phyloP scores from a whole-genome alignment of 768 basidiomycete species.

The Strobilomyces echinocephalus region DNA sequence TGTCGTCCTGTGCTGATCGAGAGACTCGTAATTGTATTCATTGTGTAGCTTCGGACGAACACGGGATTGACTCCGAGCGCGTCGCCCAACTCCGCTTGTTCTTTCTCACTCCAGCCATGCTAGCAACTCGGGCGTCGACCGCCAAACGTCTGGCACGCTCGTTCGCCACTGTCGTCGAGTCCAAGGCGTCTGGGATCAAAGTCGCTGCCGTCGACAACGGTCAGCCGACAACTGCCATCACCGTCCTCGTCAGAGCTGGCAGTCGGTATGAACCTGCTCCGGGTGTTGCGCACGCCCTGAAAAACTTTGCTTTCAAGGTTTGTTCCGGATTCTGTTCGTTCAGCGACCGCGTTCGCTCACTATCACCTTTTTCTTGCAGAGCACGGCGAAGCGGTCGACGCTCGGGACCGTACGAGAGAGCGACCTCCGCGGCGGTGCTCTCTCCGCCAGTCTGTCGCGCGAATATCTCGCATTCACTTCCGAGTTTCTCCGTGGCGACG shows the following conservation, averaged over 20 bases:
- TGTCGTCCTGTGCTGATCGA: too few species aligned
- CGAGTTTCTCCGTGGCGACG: conserved; percentile 92
- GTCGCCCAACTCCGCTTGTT: conserved; percentile 24
- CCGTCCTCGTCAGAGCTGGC: conserved; percentile 23
- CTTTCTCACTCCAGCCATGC: conserved; percentile 39
- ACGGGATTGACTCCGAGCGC: conserved; percentile 18
- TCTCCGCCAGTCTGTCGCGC: conserved; percentile 77
- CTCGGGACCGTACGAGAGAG: conserved; percentile 88
- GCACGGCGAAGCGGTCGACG: conserved; percentile 79
- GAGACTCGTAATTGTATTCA: too few species aligned
- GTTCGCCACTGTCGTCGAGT: conserved; percentile 81
- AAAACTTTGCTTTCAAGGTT: conserved; percentile 99
- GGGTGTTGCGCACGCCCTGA: conserved; percentile 89
- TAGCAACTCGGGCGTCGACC: conserved; percentile 58
- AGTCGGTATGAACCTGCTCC: conserved; percentile 83
- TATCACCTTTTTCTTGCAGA: conserved; percentile 41
- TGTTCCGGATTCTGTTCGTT: conserved; percentile 18
- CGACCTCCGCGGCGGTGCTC: conserved; percentile 88
- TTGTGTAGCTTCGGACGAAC: conserved; percentile 18
- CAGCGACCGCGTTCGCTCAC: background rate
- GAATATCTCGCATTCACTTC: conserved; percentile 93
- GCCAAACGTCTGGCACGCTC: conserved; percentile 57
- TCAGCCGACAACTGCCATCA: conserved; percentile 80
- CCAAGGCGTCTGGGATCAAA: conserved; percentile 62
- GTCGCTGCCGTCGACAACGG: conserved; percentile 81